A percentile compares a stretch with the other conserved stretches of the same genome.
These are phyloP conservation scores for Asterella californica DNA, from an alignment of 225 moss, liverwort and hornwort genomes.

Conservation along the genomic window DNA sequence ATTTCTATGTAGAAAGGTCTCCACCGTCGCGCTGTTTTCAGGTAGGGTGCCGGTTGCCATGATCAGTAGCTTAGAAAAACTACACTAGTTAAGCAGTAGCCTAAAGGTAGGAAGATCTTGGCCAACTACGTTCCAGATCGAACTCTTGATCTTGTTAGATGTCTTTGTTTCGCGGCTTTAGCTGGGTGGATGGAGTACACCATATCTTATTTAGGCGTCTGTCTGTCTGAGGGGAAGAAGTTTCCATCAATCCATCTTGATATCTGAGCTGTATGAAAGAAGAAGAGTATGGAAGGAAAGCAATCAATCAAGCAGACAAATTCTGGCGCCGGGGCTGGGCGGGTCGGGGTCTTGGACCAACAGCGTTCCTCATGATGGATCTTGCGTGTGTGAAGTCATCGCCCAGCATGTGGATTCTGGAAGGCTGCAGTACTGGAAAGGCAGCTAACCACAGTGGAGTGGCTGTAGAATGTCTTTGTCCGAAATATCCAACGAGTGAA, in stretches of 20 bases:
- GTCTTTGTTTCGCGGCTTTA: background rate
- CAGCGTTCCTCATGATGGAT: conserved; percentile 10
- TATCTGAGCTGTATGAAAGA: background rate
- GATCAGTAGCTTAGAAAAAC: no score
- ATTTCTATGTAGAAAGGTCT: background rate
- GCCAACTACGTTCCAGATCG: background rate
- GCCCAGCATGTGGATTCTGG: background rate
- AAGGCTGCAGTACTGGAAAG: conserved; percentile 7
- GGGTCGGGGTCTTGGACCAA: background rate
- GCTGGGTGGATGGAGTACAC: background rate
- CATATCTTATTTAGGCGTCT: background rate
- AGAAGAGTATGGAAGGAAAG: background rate
- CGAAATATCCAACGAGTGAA: conserved; percentile 2
- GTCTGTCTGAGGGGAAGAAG: no score
- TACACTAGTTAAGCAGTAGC: background rate
- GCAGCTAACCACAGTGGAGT: background rate
- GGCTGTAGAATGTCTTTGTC: conserved; percentile 12
- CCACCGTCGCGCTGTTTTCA: background rate
- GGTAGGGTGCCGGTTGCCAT: background rate
- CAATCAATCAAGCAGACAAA: background rate
- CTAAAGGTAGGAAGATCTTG: background rate
- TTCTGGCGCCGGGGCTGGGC: background rate
- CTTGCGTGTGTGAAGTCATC: conserved; percentile 12
- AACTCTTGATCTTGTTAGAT: background rate
- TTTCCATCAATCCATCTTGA: no score